These are phyloP conservation scores for Farysia itapuensis DNA, from an alignment of 1,284 basidiomycete species.

Conservation along the genomic window DNA sequence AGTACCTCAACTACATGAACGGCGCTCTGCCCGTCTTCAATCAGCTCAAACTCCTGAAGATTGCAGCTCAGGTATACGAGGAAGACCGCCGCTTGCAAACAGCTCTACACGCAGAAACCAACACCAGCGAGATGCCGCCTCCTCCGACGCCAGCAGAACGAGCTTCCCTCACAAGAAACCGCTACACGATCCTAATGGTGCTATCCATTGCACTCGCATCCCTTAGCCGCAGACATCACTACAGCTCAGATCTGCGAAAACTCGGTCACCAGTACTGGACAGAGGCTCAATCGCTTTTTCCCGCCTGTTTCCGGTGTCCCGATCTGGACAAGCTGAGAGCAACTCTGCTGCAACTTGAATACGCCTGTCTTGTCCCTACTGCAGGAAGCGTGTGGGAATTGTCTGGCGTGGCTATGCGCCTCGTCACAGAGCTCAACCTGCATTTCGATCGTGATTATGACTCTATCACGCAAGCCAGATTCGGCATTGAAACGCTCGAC, in stretches of 20 bases:
- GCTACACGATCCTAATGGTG: conserved; percentile 23
- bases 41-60: conserved; percentile 17
- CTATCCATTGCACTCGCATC: conserved; percentile 30
- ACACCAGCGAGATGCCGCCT: conserved; percentile 10
- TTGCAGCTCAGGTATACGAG: conserved; percentile 15
- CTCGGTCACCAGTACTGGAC: conserved; percentile 30
- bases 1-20: conserved; percentile 39
- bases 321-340: conserved; percentile 32
- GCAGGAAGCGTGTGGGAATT: conserved; percentile 37
- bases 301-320: conserved; percentile 5
- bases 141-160: conserved; percentile 17
- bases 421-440: conserved; percentile 32
- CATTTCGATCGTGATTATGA: conserved; percentile 34
- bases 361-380: conserved; percentile 21
- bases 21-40: conserved; percentile 24
- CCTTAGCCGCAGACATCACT: conserved; percentile 29
- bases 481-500: conserved; percentile 15
- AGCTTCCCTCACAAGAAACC: conserved; percentile 12
- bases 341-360: conserved; percentile 25
- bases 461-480: conserved; percentile 14
- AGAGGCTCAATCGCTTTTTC: conserved; percentile 19
- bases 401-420: conserved; percentile 26
- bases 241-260: conserved; percentile 29
- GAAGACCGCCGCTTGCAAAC: conserved; percentile 14
- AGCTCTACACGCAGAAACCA: not conserved